These are phyloP conservation scores for Chalaropsis ovoidea DNA, from an alignment of 2,329 filamentous ascomycete genomes.

Conservation along the genomic window DNA sequence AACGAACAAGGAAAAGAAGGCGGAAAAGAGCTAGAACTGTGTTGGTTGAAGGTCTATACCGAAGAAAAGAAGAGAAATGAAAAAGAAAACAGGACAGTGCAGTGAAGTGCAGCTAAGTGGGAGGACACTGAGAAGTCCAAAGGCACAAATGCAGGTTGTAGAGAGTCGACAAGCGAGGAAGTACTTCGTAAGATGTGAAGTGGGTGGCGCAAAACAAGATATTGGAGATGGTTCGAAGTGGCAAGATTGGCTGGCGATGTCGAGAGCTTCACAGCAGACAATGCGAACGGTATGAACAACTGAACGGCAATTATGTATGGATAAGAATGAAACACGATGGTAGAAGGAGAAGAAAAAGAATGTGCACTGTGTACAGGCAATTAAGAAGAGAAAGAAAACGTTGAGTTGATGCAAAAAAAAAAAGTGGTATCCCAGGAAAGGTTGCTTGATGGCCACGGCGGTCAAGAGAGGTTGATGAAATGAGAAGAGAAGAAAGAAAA, in stretches of 20 bases:
- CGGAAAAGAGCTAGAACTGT: conserved; percentile 14
- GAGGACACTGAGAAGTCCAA: conserved; percentile 10
- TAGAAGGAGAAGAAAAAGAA: conserved; percentile 23
- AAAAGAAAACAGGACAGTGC: not conserved
- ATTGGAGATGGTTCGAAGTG: conserved; percentile 3
- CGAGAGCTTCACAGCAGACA: conserved; percentile 3
- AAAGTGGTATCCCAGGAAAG: conserved; percentile 1
- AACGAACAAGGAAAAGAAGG: conserved; percentile 7
- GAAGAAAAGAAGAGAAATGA: conserved; percentile 13
- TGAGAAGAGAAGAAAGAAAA: conserved; percentile 20
- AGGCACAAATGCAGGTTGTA: conserved; percentile 14
- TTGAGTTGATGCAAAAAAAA: conserved; percentile 9
- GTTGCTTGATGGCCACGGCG: not conserved
- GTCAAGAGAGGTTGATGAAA: conserved; percentile 16
- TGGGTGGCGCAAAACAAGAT: conserved; percentile 21
- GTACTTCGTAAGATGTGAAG: conserved; percentile 12
- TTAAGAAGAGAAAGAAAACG: conserved; percentile 13
- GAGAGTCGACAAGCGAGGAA: conserved; percentile 1
- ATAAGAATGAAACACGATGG: conserved; percentile 24
- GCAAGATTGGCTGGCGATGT: conserved; percentile 10
- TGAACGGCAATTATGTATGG: conserved; percentile 24
- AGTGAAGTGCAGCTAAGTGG: not conserved
- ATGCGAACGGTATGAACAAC: conserved; percentile 18
- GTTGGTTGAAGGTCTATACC: conserved; percentile 16
- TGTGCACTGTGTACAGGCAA: conserved; percentile 28